Conservation (phyloP, 768 basidiomycete species). For the Ramaria sp. region DNA sequence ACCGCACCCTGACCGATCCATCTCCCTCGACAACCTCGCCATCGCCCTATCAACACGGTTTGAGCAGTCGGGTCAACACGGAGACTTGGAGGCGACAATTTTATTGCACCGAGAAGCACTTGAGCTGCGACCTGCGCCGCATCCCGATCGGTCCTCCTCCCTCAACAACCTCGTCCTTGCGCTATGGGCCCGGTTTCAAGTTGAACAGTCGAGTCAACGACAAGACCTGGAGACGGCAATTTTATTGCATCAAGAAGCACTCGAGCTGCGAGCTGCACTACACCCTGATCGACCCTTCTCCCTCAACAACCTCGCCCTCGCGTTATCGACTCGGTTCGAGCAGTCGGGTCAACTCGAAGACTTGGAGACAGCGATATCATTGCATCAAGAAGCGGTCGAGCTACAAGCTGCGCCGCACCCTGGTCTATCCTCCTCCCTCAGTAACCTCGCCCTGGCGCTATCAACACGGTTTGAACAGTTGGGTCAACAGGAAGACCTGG, state of each 20-base stretch:
- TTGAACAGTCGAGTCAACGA: constrained; percentile 17
- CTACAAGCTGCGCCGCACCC: constrained; percentile 14
- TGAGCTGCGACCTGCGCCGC: constrained; percentile 7
- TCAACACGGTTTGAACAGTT: constrained; percentile 17
- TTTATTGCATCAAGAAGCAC: constrained; percentile 12
- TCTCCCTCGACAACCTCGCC: no score
- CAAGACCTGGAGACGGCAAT: constrained; percentile 20
- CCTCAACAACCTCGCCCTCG: constrained; percentile 19
- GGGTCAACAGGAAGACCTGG: constrained; percentile 17
- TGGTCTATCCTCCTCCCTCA: constrained; percentile 1
- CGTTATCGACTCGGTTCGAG: constrained; percentile 19
- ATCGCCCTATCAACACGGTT: no score
- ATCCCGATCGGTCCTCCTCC: background rate
- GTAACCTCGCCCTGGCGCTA: constrained; percentile 13
- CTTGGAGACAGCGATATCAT: constrained; percentile 19
- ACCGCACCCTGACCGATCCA: no score
- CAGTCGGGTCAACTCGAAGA: constrained; percentile 16
- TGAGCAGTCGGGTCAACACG: no score
- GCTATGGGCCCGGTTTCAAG: constrained; percentile 15
- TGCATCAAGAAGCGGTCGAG: constrained; percentile 6
- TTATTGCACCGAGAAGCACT: constrained; percentile 9
- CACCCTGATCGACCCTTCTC: constrained; percentile 13
- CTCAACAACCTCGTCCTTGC: constrained; percentile 14
- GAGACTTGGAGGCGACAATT: constrained; percentile 15
- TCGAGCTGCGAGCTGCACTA: constrained; percentile 3